These are phyloP conservation scores for Spathaspora boniae DNA, from an alignment of 805 yeast species.

Conservation along the genomic window DNA sequence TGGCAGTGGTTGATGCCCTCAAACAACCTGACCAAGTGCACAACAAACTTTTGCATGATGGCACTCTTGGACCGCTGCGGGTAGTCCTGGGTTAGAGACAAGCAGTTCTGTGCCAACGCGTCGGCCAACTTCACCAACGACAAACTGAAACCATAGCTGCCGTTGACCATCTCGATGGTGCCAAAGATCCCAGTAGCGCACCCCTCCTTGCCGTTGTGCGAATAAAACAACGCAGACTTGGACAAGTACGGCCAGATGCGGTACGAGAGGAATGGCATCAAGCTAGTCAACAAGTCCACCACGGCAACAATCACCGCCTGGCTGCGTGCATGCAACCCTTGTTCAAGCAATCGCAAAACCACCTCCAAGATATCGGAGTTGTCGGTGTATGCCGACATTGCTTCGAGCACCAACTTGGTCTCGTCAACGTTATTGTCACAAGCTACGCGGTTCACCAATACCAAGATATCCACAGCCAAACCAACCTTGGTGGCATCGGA, in stretches of 20 bases:
- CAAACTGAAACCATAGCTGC: conserved; percentile 63
- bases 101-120: conserved; percentile 49
- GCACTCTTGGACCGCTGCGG: conserved; percentile 41
- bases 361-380: conserved; percentile 61
- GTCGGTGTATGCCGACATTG: conserved; percentile 46
- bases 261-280: conserved; percentile 49
- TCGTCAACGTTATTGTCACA: conserved; percentile 31
- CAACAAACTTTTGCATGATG: conserved; percentile 51
- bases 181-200: conserved; percentile 60
- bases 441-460: conserved; percentile 48
- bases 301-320: conserved; percentile 43
- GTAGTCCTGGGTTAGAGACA: conserved; percentile 19
- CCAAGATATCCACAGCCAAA: conserved; percentile 46
- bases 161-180: conserved; percentile 66
- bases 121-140: conserved; percentile 54
- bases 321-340: conserved; percentile 56
- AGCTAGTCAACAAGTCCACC: conserved; percentile 47
- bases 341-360: conserved; percentile 64
- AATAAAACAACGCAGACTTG: conserved; percentile 62
- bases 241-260: conserved; percentile 79
- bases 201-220: conserved; percentile 61
- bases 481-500: conserved; percentile 36
- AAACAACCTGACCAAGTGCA: conserved; percentile 62
- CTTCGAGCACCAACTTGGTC: conserved; percentile 27
- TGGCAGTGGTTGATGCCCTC: conserved; percentile 75